A percentile compares a stretch with the other conserved stretches of the same genome.
These are phyloP conservation scores for Jamesozyma piceae DNA, from an alignment of 805 yeast genomes.

Conservation along the genomic window DNA sequence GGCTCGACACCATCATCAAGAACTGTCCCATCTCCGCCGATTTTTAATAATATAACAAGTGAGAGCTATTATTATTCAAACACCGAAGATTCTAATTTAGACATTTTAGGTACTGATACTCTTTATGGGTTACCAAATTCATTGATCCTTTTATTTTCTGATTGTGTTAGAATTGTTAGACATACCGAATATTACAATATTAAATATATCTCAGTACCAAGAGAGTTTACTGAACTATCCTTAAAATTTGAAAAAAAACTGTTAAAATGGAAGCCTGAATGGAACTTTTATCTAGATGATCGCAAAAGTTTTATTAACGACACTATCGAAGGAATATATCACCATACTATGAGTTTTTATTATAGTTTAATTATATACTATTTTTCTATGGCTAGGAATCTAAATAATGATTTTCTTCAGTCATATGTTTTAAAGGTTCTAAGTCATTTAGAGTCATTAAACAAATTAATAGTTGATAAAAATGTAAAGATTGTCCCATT, in stretches of 20 bases:
- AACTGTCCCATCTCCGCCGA: slow-evolving; percentile 21
- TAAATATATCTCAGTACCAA: slow-evolving; percentile 18
- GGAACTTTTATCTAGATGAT: slow-evolving; percentile 40
- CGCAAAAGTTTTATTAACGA: slow-evolving; percentile 25
- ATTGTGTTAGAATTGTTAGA: slow-evolving; percentile 58
- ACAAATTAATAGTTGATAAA: slow-evolving; percentile 39
- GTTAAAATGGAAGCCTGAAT: slow-evolving; percentile 63
- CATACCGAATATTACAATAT: slow-evolving; percentile 43
- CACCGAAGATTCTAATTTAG: slow-evolving; percentile 36
- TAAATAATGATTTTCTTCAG: slow-evolving; percentile 50
- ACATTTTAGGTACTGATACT: slow-evolving; percentile 64
- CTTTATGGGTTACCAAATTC: slow-evolving; percentile 81
- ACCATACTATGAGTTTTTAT: slow-evolving; percentile 73
- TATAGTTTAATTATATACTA: slow-evolving; percentile 64
- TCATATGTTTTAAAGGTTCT: slow-evolving; percentile 52
- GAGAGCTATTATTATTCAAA: slow-evolving; percentile 29
- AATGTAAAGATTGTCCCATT: slow-evolving; percentile 60
- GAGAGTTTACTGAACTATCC: slow-evolving; percentile 17
- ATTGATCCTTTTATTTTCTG: slow-evolving; percentile 59
- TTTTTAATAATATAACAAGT: slow-evolving; percentile 36
- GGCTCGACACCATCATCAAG: no score
- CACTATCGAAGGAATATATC: slow-evolving; percentile 60
- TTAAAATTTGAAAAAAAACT: slow-evolving; percentile 41
- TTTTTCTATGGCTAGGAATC: slow-evolving; percentile 51
- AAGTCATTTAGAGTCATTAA: slow-evolving; percentile 54